A percentile compares a stretch with the other conserved stretches of the same genome.
Conservation (phyloP, 805 yeast genomes). For the Tetrapisispora fleetii region DNA sequence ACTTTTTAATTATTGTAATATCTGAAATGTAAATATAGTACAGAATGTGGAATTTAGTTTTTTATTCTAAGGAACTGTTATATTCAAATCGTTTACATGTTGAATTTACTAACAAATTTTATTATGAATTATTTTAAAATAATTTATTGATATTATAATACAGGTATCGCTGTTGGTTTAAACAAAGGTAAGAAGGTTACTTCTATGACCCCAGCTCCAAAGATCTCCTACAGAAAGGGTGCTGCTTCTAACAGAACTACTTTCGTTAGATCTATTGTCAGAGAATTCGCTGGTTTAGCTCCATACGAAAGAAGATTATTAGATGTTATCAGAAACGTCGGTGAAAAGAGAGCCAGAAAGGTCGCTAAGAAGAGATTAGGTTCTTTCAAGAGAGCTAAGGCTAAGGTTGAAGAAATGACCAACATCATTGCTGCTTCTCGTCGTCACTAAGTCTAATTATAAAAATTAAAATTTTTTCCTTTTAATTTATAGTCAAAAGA, state of each 20-base stretch:
- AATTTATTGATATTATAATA: slow-evolving; percentile 14
- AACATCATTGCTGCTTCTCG: slow-evolving; percentile 93
- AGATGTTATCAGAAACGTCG: slow-evolving; percentile 99
- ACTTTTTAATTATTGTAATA: no score
- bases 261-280: slow-evolving; percentile 90
- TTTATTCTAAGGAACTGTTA: neutral
- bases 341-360: slow-evolving; percentile 99
- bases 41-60: no score
- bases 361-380: slow-evolving; percentile 99
- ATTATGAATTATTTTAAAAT: slow-evolving; percentile 25
- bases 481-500: neutral
- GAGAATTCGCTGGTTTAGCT: slow-evolving; percentile 97
- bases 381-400: slow-evolving; percentile 98
- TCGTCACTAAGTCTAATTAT: slow-evolving; percentile 52
- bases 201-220: slow-evolving; percentile 74
- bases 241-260: slow-evolving; percentile 89
- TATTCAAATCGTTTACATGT: neutral
- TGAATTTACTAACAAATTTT: neutral
- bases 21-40: neutral
- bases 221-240: slow-evolving; percentile 94
- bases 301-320: slow-evolving; percentile 99
- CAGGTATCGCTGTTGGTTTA: slow-evolving; percentile 92
- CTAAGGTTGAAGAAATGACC: slow-evolving; percentile 98
- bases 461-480: neutral
- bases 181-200: slow-evolving; percentile 99